These are phyloP conservation scores for Noccaea bulbosa DNA, from an alignment of 345 rosid species.

Conservation along the genomic window DNA sequence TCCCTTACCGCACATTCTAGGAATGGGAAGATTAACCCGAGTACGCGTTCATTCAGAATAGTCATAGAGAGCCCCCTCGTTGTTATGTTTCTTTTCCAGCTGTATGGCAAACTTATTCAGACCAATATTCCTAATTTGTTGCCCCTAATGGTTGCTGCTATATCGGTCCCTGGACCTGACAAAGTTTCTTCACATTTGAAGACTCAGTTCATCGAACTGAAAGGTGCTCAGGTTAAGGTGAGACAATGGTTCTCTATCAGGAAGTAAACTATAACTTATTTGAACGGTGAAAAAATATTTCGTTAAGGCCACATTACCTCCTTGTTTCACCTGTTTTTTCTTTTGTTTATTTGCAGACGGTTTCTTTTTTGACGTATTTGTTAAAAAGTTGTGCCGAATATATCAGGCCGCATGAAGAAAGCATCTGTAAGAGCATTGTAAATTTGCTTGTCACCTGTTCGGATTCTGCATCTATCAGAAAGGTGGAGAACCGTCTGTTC, in stretches of 20 bases:
- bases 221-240: slow-evolving; percentile 99
- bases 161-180: slow-evolving; percentile 94
- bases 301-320: slow-evolving; percentile 12
- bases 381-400: slow-evolving; percentile 95
- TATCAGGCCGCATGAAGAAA: slow-evolving; percentile 94
- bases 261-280: slow-evolving; percentile 18
- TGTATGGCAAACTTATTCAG: slow-evolving; percentile 88
- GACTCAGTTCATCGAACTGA: slow-evolving; percentile 82
- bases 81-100: slow-evolving; percentile 95
- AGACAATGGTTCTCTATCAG: slow-evolving; percentile 36
- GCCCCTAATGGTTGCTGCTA: slow-evolving; percentile 96
- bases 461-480: slow-evolving; percentile 93
- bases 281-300: background rate
- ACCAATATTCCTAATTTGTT: slow-evolving; percentile 86
- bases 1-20: slow-evolving; percentile 40
- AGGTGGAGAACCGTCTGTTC: slow-evolving; percentile 52
- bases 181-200: slow-evolving; percentile 81
- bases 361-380: slow-evolving; percentile 91
- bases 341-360: slow-evolving; percentile 71
- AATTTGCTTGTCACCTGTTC: slow-evolving; percentile 96
- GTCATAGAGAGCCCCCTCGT: slow-evolving; percentile 98
- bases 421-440: slow-evolving; percentile 96
- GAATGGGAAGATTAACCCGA: slow-evolving; percentile 83
- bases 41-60: slow-evolving; percentile 89
- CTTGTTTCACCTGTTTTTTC: slow-evolving; percentile 30